Conservation (phyloP, 352 stramenopile species). For the Phytopythium vexans region DNA sequence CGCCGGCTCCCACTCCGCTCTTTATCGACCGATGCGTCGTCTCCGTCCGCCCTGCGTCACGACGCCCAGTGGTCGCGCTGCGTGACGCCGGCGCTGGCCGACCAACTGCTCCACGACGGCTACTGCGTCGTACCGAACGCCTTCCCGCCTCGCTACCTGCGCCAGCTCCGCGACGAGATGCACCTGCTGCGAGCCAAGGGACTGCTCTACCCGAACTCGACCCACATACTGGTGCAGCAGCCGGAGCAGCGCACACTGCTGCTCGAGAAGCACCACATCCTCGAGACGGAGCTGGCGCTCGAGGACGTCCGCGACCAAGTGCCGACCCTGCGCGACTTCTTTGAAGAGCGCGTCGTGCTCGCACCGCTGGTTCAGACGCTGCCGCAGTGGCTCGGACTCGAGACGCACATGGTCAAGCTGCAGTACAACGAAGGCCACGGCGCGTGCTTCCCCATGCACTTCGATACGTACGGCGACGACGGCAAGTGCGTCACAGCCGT, state of each 20-base stretch:
- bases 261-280: conserved; percentile 75
- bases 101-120: conserved; percentile 38
- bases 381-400: conserved; percentile 40
- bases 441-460: conserved; percentile 85
- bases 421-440: conserved; percentile 75
- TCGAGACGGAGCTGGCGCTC: conserved; percentile 77
- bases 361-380: conserved; percentile 24
- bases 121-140: conserved; percentile 49
- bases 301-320: conserved; percentile 26
- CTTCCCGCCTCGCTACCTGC: conserved; percentile 44
- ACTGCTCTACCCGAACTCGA: conserved; percentile 76
- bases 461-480: conserved; percentile 80
- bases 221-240: conserved; percentile 50
- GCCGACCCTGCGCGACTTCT: conserved; percentile 47
- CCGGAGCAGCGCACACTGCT: conserved; percentile 37
- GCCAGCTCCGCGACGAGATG: conserved; percentile 54
- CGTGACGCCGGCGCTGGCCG: conserved; percentile 22
- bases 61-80: conserved; percentile 25
- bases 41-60: background rate
- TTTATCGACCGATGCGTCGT: background rate
- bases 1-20: background rate
- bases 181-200: conserved; percentile 22
- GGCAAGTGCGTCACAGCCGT: conserved; percentile 83
- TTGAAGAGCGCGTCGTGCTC: conserved; percentile 61
- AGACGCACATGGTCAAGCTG: conserved; percentile 69